phyloP scores from a whole-genome alignment of 2,329 filamentous ascomycete genomes.

The Erysiphe pulchra region DNA sequence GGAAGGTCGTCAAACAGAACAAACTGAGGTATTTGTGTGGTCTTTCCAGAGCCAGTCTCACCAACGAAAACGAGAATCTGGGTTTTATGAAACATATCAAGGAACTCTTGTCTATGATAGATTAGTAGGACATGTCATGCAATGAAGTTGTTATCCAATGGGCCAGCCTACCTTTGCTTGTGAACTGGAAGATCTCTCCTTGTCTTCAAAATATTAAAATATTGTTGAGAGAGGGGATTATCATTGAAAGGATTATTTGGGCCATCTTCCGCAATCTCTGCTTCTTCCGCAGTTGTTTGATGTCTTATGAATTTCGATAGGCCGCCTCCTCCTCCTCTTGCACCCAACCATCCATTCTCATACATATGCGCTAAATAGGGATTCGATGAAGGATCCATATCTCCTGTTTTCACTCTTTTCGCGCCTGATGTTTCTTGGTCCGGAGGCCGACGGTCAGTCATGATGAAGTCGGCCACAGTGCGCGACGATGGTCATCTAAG shows the following conservation, averaged over 20 bases:
- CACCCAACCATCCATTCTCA: constrained; percentile 18
- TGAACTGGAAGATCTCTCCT: constrained; percentile 75
- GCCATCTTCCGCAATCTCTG: constrained; percentile 49
- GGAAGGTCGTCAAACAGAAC: constrained; percentile 93
- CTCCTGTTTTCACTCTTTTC: constrained; percentile 18
- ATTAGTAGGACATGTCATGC: neutral
- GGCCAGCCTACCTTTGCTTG: constrained; percentile 43
- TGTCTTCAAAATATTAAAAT: constrained; percentile 70
- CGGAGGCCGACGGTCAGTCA: constrained; percentile 31
- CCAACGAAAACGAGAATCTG: constrained; percentile 97
- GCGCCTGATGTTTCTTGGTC: constrained; percentile 21
- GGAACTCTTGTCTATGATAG: constrained; percentile 54
- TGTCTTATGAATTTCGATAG: constrained; percentile 50
- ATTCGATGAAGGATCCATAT: constrained; percentile 33
- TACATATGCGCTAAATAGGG: constrained; percentile 85
- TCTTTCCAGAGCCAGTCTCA: constrained; percentile 98
- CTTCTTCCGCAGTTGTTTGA: constrained; percentile 53
- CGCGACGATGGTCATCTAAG: neutral
- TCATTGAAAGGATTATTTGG: constrained; percentile 71
- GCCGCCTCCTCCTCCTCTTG: constrained; percentile 8
- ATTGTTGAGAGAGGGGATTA: constrained; percentile 48
- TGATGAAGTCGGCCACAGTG: constrained; percentile 8
- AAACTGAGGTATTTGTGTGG: constrained; percentile 95
- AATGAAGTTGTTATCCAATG: neutral
- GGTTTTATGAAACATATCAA: constrained; percentile 72